These are phyloP conservation scores for Triticum turgidum DNA, from an alignment of 176 grass and related monocot species.

Conservation along the genomic window DNA sequence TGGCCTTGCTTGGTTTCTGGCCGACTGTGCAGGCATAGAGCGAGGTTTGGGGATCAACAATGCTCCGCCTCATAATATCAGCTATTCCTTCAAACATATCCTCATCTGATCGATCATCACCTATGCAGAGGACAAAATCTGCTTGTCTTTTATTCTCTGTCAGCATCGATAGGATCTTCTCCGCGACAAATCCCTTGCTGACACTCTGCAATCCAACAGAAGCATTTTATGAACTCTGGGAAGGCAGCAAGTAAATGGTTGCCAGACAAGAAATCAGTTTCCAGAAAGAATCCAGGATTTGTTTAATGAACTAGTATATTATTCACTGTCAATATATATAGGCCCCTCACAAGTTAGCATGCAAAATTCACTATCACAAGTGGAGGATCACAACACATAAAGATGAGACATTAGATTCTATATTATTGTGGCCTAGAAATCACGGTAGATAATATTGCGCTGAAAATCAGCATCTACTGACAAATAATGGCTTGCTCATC, in stretches of 20 bases:
- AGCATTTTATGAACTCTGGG: constrained; percentile 9
- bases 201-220: constrained; percentile 49
- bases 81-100: constrained; percentile 70
- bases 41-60: constrained; percentile 41
- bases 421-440: not conserved
- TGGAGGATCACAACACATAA: not conserved
- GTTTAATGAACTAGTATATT: not conserved
- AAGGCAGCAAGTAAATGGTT: not conserved
- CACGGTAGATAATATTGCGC: not conserved
- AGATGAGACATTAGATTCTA: not conserved
- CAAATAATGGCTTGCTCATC: not conserved
- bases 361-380: not conserved
- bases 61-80: constrained; percentile 44
- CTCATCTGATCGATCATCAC: constrained; percentile 69
- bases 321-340: not conserved
- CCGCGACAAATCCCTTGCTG: constrained; percentile 62
- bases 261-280: not conserved
- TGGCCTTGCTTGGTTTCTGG: constrained; percentile 73
- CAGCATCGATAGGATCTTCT: constrained; percentile 62
- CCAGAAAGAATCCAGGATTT: not conserved
- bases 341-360: not conserved
- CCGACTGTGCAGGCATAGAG: constrained; percentile 67
- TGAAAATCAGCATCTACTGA: constrained; percentile 1
- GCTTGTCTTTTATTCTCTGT: constrained; percentile 49
- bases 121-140: constrained; percentile 63